Evolutionary conservation across 202 grass and related monocot species (phyloP).

Genomic region (Alloteropsis angusta): DNA sequence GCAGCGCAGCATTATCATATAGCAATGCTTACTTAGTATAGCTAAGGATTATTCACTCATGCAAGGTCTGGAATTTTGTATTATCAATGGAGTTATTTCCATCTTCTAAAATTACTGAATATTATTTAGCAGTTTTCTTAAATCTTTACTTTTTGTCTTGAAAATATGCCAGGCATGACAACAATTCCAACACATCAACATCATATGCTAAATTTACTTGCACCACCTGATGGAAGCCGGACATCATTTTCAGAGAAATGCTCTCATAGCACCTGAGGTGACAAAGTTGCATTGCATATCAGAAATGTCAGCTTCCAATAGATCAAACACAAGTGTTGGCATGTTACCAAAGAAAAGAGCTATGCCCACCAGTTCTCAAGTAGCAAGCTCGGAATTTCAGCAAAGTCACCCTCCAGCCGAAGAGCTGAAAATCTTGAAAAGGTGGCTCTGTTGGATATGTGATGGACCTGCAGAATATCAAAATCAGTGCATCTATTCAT

Average conservation of each 20-base stretch:
- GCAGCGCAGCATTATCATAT: neutral
- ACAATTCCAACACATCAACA: constrained; percentile 1
- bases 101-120: neutral
- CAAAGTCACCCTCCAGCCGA: constrained; percentile 66
- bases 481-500: constrained; percentile 12
- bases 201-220: constrained; percentile 24
- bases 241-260: constrained; percentile 92
- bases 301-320: constrained; percentile 10
- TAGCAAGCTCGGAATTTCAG: constrained; percentile 79
- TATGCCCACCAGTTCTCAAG: constrained; percentile 80
- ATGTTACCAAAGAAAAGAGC: constrained; percentile 15
- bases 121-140: neutral
- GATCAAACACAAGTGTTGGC: constrained; percentile 10
- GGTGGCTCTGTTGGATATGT: constrained; percentile 65
- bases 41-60: constrained; percentile 1
- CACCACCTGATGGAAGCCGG: constrained; percentile 87
- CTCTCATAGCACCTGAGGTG: constrained; percentile 83
- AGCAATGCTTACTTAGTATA: neutral
- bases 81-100: constrained; percentile 24
- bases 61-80: constrained; percentile 13
- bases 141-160: constrained; percentile 4
- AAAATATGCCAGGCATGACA: neutral
- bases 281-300: constrained; percentile 6
- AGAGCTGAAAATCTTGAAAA: constrained; percentile 87
- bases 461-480: constrained; percentile 63